phyloP scores from a whole-genome alignment of 2,329 filamentous ascomycete species.

The Colletotrichum sp. region DNA sequence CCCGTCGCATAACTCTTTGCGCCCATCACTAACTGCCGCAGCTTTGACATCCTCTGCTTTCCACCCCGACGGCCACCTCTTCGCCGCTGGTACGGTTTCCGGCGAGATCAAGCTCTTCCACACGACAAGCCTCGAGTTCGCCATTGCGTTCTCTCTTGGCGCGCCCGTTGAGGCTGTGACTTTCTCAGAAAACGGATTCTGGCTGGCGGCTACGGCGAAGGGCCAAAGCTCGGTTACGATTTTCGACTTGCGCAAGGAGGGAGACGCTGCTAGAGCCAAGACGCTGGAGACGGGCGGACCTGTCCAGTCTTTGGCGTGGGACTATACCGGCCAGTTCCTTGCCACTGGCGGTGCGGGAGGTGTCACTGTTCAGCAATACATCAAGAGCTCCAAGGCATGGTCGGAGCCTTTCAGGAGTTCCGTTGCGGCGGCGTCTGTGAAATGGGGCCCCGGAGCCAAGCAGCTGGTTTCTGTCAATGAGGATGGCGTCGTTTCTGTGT shows the following conservation, averaged over 20 bases:
- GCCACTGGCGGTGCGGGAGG: slow-evolving; percentile 81
- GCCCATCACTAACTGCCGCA: slow-evolving; percentile 40
- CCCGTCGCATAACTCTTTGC: neutral
- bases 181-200: slow-evolving; percentile 97
- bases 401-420: slow-evolving; percentile 82
- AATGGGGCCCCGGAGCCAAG: slow-evolving; percentile 79
- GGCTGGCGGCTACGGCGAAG: slow-evolving; percentile 85
- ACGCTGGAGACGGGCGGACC: slow-evolving; percentile 82
- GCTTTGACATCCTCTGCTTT: slow-evolving; percentile 81
- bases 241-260: slow-evolving; percentile 92
- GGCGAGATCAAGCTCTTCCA: slow-evolving; percentile 91
- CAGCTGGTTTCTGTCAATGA: slow-evolving; percentile 76
- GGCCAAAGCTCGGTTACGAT: slow-evolving; percentile 81
- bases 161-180: slow-evolving; percentile 76
- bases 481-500: slow-evolving; percentile 77
- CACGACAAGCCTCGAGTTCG: slow-evolving; percentile 77
- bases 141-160: slow-evolving; percentile 74
- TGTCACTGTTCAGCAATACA: slow-evolving; percentile 87
- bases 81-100: slow-evolving; percentile 81
- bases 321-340: slow-evolving; percentile 94
- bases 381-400: slow-evolving; percentile 88
- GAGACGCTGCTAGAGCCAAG: slow-evolving; percentile 81
- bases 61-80: slow-evolving; percentile 95
- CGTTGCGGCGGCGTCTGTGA: slow-evolving; percentile 72
- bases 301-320: slow-evolving; percentile 83